phyloP scores from a whole-genome alignment of 1,284 basidiomycete genomes.

The Ceratobasidium sp. region DNA sequence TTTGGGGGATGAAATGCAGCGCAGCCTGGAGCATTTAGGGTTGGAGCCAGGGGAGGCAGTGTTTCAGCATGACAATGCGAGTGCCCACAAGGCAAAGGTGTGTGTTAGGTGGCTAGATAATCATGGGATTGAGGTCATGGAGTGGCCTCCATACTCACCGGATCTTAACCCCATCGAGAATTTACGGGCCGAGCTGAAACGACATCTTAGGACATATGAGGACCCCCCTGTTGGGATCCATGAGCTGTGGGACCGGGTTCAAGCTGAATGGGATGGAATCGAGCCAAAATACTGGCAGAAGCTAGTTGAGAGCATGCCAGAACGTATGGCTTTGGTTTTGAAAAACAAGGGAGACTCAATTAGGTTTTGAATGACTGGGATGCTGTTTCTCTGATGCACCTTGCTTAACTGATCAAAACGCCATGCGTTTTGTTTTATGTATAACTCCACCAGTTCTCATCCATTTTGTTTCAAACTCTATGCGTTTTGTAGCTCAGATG shows the following conservation, averaged over 20 bases:
- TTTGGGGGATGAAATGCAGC: neutral
- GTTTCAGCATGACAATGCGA: constrained; percentile 43
- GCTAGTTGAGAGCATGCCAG: constrained; percentile 29
- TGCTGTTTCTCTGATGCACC: too few relatives aligned
- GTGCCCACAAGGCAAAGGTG: constrained; percentile 26
- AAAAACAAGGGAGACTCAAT: constrained; percentile 11
- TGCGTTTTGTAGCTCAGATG: constrained; percentile 8
- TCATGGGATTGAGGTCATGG: constrained; percentile 30
- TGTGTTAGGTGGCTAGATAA: constrained; percentile 37
- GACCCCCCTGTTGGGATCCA: neutral
- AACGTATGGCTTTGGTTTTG: constrained; percentile 21
- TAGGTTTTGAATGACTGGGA: neutral
- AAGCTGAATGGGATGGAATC: constrained; percentile 1
- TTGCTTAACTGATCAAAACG: constrained; percentile 1
- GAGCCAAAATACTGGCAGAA: constrained; percentile 25
- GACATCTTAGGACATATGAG: constrained; percentile 8
- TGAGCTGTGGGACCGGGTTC: constrained; percentile 26
- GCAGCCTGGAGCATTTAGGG: constrained; percentile 35
- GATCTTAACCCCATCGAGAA: constrained; percentile 44
- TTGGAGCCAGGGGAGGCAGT: constrained; percentile 15
- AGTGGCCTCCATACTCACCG: constrained; percentile 42
- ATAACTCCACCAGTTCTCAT: neutral
- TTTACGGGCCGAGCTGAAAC: constrained; percentile 37
- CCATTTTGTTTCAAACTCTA: neutral
- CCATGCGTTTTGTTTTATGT: neutral